These are phyloP conservation scores for Aspergillus biplanus DNA, from an alignment of 495 filamentous ascomycete species.

Conservation along the genomic window DNA sequence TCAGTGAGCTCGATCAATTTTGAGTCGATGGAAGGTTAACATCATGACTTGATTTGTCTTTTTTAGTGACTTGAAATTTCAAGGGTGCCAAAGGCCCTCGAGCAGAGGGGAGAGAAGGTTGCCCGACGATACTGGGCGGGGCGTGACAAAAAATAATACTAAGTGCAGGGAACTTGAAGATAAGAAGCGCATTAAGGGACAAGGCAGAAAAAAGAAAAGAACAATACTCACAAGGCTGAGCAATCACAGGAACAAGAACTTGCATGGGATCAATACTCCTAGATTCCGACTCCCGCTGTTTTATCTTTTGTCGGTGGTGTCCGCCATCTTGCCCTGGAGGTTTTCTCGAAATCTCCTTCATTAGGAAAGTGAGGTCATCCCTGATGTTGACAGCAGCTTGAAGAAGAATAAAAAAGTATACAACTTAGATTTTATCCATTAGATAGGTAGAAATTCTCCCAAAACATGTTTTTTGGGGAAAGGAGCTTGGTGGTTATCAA, in stretches of 20 bases:
- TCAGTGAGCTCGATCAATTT: not conserved
- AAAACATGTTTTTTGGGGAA: not conserved
- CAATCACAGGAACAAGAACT: not conserved
- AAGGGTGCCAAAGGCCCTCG: no score
- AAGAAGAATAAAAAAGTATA: no score
- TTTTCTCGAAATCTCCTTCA: not conserved
- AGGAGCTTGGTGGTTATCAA: not conserved
- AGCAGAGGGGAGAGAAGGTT: no score
- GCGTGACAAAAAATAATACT: not conserved
- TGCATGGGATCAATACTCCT: not conserved
- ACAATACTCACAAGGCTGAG: conserved; percentile 13
- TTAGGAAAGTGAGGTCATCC: not conserved
- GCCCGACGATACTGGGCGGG: not conserved
- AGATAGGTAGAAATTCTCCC: not conserved
- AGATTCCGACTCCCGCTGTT: not conserved
- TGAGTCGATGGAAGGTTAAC: not conserved
- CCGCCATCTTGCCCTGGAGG: not conserved
- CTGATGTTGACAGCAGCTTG: no score
- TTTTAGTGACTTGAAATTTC: not conserved
- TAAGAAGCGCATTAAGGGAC: not conserved
- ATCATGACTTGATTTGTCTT: conserved; percentile 5
- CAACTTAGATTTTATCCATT: no score
- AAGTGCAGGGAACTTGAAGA: not conserved
- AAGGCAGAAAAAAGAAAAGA: not conserved
- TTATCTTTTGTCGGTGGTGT: not conserved